These are phyloP conservation scores for Nannochloris sp. DNA, from an alignment of 139 green algal genomes.

Conservation along the genomic window DNA sequence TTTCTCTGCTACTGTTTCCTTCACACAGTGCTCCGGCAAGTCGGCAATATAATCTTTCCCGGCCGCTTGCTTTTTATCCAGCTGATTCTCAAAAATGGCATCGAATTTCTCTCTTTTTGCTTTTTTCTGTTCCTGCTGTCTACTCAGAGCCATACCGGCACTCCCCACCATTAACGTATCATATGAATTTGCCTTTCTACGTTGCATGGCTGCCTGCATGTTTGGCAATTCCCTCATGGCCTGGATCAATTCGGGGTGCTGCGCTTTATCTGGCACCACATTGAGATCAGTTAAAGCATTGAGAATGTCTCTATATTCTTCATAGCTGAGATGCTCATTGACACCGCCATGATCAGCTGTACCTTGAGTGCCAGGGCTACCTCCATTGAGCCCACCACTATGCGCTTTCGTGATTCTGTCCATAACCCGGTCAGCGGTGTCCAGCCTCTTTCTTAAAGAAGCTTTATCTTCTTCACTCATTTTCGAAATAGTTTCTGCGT, in stretches of 20 bases:
- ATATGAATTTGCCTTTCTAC: constrained; percentile 20
- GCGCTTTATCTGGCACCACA: background rate
- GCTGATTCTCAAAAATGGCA: constrained; percentile 5
- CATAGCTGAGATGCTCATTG: constrained; percentile 4
- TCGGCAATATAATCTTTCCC: constrained; percentile 5
- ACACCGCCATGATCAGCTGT: too few species aligned
- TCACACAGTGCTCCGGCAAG: constrained; percentile 32
- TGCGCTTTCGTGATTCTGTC: constrained; percentile 20
- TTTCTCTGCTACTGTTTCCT: constrained; percentile 18
- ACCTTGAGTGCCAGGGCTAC: background rate
- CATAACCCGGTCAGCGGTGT: constrained; percentile 24
- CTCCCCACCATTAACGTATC: background rate
- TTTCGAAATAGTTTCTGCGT: constrained; percentile 13
- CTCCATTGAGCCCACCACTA: background rate
- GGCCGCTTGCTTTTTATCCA: background rate
- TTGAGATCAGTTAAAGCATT: constrained; percentile 3
- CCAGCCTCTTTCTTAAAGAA: constrained; percentile 19
- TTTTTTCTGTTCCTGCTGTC: background rate
- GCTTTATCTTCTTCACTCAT: constrained; percentile 30
- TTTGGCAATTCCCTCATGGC: constrained; percentile 30
- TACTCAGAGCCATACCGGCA: background rate
- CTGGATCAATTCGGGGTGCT: constrained; percentile 5
- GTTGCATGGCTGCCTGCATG: constrained; percentile 25
- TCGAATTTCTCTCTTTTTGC: constrained; percentile 2
- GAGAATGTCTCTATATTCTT: constrained; percentile 32